Percentiles rank a stretch among this genome's conserved stretches.
Conservation (phyloP, 139 green algal species). For the Axilococcus clingmanii region DNA sequence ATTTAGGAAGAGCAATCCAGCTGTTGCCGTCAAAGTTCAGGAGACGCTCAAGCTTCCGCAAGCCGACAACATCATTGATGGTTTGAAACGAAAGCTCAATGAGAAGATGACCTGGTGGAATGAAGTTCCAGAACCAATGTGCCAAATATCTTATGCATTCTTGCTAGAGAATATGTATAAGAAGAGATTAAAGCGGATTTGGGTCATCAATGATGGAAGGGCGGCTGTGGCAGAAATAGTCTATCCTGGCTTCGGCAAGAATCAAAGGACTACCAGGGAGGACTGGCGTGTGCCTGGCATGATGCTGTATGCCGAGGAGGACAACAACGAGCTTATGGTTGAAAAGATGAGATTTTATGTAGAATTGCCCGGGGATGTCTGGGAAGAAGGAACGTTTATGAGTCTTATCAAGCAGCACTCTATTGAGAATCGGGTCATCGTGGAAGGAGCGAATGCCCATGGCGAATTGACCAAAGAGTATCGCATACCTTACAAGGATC, state of each 20-base stretch:
- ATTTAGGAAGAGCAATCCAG: no score
- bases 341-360: constrained; percentile 67
- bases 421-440: constrained; percentile 20
- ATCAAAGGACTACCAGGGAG: constrained; percentile 10
- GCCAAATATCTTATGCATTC: constrained; percentile 40
- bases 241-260: constrained; percentile 28
- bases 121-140: no score
- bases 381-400: constrained; percentile 55
- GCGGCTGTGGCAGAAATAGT: constrained; percentile 61
- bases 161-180: constrained; percentile 49
- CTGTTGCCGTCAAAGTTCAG: no score
- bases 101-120: no score
- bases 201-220: constrained; percentile 48
- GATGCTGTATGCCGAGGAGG: constrained; percentile 35
- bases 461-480: no score
- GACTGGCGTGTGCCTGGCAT: constrained; percentile 24
- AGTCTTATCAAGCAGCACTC: constrained; percentile 42
- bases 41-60: no score
- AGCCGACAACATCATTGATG: no score
- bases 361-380: constrained; percentile 63
- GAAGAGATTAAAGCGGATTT: constrained; percentile 48
- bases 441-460: no score
- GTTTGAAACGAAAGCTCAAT: no score
- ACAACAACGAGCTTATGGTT: constrained; percentile 51
- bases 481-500: constrained; percentile 7